These are phyloP conservation scores for Curvularia spicifera DNA, from an alignment of 2,329 filamentous ascomycete species.

Conservation along the genomic window DNA sequence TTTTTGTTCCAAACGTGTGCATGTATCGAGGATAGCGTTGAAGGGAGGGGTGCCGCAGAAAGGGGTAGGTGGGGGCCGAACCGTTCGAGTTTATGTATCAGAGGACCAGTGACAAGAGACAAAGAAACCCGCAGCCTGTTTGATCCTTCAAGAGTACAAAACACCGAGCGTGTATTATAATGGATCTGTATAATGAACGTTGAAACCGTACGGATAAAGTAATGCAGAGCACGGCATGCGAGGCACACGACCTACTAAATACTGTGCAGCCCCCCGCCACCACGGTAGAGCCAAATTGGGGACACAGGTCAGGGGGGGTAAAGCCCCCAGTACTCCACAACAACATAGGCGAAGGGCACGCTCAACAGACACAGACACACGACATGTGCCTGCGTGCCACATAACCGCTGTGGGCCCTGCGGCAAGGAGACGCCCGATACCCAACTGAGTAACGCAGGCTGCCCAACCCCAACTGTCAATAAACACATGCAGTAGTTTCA, in stretches of 20 bases:
- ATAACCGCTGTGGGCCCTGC: constrained; percentile 1
- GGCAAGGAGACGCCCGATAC: constrained; percentile 2
- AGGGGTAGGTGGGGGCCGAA: background rate
- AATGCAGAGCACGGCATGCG: background rate
- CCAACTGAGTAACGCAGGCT: background rate
- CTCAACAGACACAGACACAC: background rate
- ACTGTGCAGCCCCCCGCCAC: background rate
- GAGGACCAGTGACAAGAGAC: background rate
- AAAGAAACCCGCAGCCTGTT: background rate
- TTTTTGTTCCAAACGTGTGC: constrained; percentile 5
- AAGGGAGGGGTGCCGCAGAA: background rate
- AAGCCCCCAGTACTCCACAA: background rate
- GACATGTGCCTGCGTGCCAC: background rate
- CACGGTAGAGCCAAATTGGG: background rate
- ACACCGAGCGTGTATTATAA: background rate
- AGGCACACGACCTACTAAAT: background rate
- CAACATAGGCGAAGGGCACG: background rate
- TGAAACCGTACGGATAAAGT: background rate
- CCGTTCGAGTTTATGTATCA: background rate
- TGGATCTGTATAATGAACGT: background rate
- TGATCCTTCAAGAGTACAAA: background rate
- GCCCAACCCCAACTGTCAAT: constrained; percentile 10
- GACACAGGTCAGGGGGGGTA: background rate
- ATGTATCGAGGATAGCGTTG: constrained; percentile 3
- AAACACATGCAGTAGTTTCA: constrained; percentile 19